Evolutionary conservation across 2,329 filamentous ascomycete species (phyloP), one percentile per base, ranked within the genome.

Genomic region (Diaporthe citrichinensis): DNA sequence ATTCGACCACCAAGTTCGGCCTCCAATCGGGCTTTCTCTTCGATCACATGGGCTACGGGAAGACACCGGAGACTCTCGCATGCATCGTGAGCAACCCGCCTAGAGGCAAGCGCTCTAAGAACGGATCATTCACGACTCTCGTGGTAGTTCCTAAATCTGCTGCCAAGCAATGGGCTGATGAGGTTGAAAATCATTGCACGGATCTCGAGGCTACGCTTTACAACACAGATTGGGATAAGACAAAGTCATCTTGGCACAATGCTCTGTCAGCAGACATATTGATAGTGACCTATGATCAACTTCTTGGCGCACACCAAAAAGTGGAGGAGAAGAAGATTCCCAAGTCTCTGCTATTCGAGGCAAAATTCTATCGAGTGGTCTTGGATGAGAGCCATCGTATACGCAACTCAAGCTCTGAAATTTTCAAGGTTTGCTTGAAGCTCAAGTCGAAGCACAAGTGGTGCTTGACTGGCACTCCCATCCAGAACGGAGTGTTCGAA

Each of bases 381-480:
- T 55, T 78, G 6, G 90, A 92, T 61, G 90, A 92, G 78, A 89
- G 87, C 0, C 90, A 92, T 68, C 78, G 78, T 0, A 90, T 92
- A 76, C 91, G 91, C 76, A 91, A 90, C 41, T 81, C 85, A 8
- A 74, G 74, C 0, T 80, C 82, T 0, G 72, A 77, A 12, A 81
- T 36, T 34, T 71, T 20, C 41, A n/a, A 34, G 14, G 36, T 39
- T 2, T 44, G 36, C 6, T 34, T 34, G 51, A 51, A 34, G 34
- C 31, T 57, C 14, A 57, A 71, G 6, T 36, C 71, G 6, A 58
- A 44, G 31, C 49, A 62, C 41, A 41, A 25, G 20, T 72, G 71
- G 71, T 55, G 51, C 17, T 10, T 65, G 15, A 51, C 57, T 3
- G 71, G 71, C 23, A 73, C 71, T 39, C 71, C 71, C 1, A 62